phyloP scores from a whole-genome alignment of 2,329 filamentous ascomycete species.

The Hymenoscyphus scutula region DNA sequence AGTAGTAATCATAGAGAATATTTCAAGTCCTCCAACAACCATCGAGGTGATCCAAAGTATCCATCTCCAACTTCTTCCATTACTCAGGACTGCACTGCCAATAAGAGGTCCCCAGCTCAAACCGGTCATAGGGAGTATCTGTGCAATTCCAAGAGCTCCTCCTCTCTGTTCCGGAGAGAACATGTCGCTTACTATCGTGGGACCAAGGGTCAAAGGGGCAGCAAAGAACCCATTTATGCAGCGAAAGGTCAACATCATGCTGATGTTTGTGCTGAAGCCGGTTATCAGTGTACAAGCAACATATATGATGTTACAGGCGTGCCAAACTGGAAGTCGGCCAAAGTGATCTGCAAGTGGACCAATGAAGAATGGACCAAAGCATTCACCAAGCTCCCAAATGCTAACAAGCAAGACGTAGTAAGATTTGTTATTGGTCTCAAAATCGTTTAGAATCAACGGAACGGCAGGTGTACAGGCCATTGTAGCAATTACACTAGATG shows the following conservation, averaged over 20 bases:
- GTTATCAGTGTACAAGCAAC: constrained; percentile 1
- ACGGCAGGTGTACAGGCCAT: constrained; percentile 5
- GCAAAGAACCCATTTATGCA: constrained; percentile 3
- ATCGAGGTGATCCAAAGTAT: constrained; percentile 6
- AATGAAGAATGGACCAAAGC: constrained; percentile 8
- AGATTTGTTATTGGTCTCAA: neutral
- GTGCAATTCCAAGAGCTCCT: neutral
- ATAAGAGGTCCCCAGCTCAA: constrained; percentile 3
- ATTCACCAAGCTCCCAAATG: constrained; percentile 7
- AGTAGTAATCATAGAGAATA: constrained; percentile 4
- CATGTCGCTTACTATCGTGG: constrained; percentile 7
- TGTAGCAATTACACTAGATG: constrained; percentile 1
- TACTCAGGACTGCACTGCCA: neutral
- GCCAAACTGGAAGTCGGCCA: constrained; percentile 6
- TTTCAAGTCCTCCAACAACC: constrained; percentile 2
- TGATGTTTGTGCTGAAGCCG: constrained; percentile 7
- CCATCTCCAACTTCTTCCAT: constrained; percentile 5
- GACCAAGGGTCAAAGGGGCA: constrained; percentile 7
- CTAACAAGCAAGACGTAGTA: constrained; percentile 4
- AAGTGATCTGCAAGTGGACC: constrained; percentile 5
- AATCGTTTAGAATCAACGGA: constrained; percentile 4
- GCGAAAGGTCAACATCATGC: constrained; percentile 4
- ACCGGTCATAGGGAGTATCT: neutral
- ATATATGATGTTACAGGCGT: constrained; percentile 7
- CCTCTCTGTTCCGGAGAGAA: constrained; percentile 3